Percentiles rank a stretch among this genome's conserved stretches.
Evolutionary conservation across 108 stramenopile species (phyloP).

Genomic region (Nitzschia inconspicua): DNA sequence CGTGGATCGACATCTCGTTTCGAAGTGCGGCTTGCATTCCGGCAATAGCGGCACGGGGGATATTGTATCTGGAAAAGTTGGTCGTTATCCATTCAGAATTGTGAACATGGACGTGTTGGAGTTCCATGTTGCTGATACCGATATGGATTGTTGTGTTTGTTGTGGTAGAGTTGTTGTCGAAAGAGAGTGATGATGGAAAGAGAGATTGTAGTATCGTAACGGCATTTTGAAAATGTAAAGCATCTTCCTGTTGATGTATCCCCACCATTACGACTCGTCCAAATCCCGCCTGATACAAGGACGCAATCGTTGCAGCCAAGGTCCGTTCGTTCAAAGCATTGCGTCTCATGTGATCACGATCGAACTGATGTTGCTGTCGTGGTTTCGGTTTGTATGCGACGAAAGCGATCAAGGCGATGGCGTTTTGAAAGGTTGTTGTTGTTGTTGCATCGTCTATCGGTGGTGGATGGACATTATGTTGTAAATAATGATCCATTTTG

Average conservation of each 20-base stretch:
- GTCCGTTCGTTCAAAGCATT: not conserved
- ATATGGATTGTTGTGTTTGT: too few species aligned
- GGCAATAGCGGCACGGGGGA: not conserved
- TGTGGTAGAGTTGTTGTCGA: too few species aligned
- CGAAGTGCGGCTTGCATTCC: slow-evolving; percentile 6
- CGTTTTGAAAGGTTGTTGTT: too few species aligned
- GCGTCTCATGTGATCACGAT: not conserved
- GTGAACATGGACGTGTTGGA: not conserved
- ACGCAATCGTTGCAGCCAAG: slow-evolving; percentile 7
- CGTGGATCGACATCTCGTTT: not conserved
- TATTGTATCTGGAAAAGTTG: too few species aligned
- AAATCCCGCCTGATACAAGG: not conserved
- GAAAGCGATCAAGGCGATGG: slow-evolving; percentile 27
- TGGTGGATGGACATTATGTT: not conserved
- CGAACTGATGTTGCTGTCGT: not conserved
- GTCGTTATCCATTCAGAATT: not conserved
- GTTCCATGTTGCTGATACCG: too few species aligned
- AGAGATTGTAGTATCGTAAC: not conserved
- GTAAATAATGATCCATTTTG: not conserved
- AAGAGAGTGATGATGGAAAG: too few species aligned
- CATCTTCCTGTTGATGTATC: not conserved
- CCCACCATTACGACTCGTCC: slow-evolving; percentile 12
- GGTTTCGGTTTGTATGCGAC: slow-evolving; percentile 5
- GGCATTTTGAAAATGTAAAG: not conserved
- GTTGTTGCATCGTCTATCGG: not conserved